Evolutionary conservation across 2,329 filamentous ascomycete genomes (phyloP).

Genomic region (Trichothecium sympodiale): DNA sequence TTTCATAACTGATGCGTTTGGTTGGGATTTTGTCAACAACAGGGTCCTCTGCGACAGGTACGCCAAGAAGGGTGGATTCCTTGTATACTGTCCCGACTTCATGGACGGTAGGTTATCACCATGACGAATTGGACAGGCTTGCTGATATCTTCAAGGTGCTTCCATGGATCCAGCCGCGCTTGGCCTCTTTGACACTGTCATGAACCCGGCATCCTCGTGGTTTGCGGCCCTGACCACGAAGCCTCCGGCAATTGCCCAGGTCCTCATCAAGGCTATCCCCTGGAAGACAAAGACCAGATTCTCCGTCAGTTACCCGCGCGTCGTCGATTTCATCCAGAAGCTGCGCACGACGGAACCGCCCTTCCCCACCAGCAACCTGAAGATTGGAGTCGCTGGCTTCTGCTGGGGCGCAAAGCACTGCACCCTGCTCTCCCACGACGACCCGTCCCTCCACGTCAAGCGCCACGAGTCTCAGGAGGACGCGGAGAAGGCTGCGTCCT

Average conservation of each 20-base stretch:
- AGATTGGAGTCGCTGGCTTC: constrained; percentile 43
- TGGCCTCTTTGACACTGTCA: constrained; percentile 2
- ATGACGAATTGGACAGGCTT: background rate
- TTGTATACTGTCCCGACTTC: constrained; percentile 41
- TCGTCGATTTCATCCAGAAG: constrained; percentile 6
- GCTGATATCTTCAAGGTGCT: background rate
- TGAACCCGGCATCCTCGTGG: constrained; percentile 2
- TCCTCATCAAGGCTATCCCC: constrained; percentile 1
- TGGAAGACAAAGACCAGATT: constrained; percentile 3
- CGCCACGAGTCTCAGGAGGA: constrained; percentile 1
- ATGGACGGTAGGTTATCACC: constrained; percentile 22
- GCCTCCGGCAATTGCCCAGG: constrained; percentile 1
- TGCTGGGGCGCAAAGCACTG: constrained; percentile 51
- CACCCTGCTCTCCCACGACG: constrained; percentile 23
- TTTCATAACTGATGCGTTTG: constrained; percentile 41
- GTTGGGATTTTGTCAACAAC: constrained; percentile 39
- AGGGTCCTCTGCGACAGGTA: constrained; percentile 39
- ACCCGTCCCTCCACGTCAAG: constrained; percentile 13
- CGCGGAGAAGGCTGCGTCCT: constrained; percentile 14
- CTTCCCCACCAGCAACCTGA: constrained; percentile 7
- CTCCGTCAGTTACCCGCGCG: constrained; percentile 2
- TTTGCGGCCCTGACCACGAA: constrained; percentile 3
- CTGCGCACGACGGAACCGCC: constrained; percentile 5
- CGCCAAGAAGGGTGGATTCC: constrained; percentile 28
- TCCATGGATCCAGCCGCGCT: constrained; percentile 1